Conservation (phyloP, 1,139 yeast species). For the Suhomyces ambrosiae region DNA sequence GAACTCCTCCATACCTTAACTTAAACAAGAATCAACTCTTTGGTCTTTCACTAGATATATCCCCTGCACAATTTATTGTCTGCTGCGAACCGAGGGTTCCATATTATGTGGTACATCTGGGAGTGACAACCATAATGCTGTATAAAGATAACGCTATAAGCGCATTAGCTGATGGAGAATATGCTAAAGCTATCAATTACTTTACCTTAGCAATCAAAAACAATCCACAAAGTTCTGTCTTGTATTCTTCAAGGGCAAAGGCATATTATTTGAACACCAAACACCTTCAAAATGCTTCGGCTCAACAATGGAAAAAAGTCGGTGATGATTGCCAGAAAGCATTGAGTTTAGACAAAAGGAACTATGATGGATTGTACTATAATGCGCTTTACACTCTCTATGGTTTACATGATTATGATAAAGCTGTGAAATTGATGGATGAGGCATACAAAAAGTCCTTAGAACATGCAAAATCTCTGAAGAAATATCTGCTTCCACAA, state of each 20-base stretch:
- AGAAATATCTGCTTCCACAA: constrained; percentile 22
- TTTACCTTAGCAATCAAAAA: constrained; percentile 21
- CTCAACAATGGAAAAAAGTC: constrained; percentile 20
- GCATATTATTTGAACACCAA: constrained; percentile 19
- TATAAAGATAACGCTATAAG: constrained; percentile 5
- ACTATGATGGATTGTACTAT: constrained; percentile 28
- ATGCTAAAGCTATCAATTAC: constrained; percentile 22
- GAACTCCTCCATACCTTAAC: constrained; percentile 3
- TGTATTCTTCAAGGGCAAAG: constrained; percentile 22
- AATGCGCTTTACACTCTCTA: constrained; percentile 29
- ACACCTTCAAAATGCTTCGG: constrained; percentile 12
- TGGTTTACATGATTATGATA: constrained; percentile 24
- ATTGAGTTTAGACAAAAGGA: constrained; percentile 24
- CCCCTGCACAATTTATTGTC: no score
- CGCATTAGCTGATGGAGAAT: constrained; percentile 17
- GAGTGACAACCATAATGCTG: constrained; percentile 1
- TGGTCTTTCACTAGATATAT: no score
- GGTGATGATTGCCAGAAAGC: constrained; percentile 33
- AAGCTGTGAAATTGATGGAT: constrained; percentile 29
- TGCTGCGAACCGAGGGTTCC: not conserved
- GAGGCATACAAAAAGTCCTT: constrained; percentile 33
- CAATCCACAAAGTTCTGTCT: constrained; percentile 14
- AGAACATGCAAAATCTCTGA: constrained; percentile 24
- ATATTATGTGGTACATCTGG: not conserved
- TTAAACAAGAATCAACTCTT: no score